Percentiles rank a stretch among this genome's conserved stretches.
phyloP scores from a whole-genome alignment of 1,284 basidiomycete species.

The Calocybe gambosa region DNA sequence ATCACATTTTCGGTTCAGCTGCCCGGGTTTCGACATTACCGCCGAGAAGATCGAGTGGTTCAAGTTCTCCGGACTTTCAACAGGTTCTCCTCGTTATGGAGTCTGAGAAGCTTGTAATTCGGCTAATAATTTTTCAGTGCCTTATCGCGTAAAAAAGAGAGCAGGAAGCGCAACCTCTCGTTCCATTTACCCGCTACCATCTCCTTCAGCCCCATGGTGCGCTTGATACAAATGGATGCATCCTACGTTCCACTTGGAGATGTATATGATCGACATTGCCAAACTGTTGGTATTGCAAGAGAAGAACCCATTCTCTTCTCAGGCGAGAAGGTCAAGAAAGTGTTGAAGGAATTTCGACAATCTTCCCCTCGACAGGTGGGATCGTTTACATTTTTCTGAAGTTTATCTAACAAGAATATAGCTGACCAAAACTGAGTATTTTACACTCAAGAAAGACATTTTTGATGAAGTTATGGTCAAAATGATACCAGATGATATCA shows the following conservation, averaged over 20 bases:
- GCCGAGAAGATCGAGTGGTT: constrained; percentile 90
- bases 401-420: constrained; percentile 19
- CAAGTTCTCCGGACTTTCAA: constrained; percentile 94
- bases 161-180: constrained; percentile 83
- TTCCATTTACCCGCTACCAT: constrained; percentile 92
- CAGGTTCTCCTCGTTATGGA: constrained; percentile 44
- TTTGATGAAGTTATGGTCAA: constrained; percentile 89
- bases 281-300: constrained; percentile 69
- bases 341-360: constrained; percentile 57
- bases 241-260: constrained; percentile 92
- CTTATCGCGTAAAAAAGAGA: constrained; percentile 86
- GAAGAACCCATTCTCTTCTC: constrained; percentile 87
- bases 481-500: constrained; percentile 85
- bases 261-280: constrained; percentile 89
- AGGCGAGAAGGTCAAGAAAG: constrained; percentile 76
- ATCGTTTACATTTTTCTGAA: background rate
- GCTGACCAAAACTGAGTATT: constrained; percentile 65
- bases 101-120: background rate
- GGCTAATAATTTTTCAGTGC: constrained; percentile 45
- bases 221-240: constrained; percentile 87
- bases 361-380: constrained; percentile 44
- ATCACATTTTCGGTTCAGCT: constrained; percentile 92
- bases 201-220: constrained; percentile 79
- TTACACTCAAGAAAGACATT: constrained; percentile 80
- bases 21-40: constrained; percentile 81